Conservation (phyloP, 176 grass and related monocot genomes). For the Aegilops bicornis region DNA sequence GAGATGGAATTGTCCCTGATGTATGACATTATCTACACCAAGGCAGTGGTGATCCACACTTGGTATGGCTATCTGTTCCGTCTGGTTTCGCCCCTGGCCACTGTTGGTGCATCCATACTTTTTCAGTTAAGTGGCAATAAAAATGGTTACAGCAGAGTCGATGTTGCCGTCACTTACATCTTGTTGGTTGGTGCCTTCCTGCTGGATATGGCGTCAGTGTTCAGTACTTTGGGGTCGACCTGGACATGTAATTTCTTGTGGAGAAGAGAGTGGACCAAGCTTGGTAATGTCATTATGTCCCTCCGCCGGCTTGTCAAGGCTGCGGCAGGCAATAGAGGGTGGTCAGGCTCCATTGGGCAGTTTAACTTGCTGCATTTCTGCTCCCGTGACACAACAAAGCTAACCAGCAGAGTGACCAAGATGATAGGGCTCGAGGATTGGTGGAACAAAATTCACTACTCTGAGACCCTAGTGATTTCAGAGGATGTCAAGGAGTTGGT, state of each 20-base stretch:
- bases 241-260: neutral
- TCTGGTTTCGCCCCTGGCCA: neutral
- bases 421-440: neutral
- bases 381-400: neutral
- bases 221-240: neutral
- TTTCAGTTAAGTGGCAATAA: neutral
- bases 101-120: neutral
- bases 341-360: neutral
- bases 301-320: neutral
- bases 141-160: neutral
- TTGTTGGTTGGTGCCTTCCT: neutral
- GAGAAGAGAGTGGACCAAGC: neutral
- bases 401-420: neutral
- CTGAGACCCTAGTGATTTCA: neutral
- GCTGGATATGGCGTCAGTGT: neutral
- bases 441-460: neutral
- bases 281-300: neutral
- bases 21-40: neutral
- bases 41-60: neutral
- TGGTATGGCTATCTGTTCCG: neutral
- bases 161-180: neutral
- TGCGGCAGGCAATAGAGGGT: neutral
- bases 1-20: neutral
- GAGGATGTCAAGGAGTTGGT: neutral
- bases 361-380: neutral